Base-by-base conservation (phyloP, 78 protist species). In the Polysphondylium violaceum region DNA sequence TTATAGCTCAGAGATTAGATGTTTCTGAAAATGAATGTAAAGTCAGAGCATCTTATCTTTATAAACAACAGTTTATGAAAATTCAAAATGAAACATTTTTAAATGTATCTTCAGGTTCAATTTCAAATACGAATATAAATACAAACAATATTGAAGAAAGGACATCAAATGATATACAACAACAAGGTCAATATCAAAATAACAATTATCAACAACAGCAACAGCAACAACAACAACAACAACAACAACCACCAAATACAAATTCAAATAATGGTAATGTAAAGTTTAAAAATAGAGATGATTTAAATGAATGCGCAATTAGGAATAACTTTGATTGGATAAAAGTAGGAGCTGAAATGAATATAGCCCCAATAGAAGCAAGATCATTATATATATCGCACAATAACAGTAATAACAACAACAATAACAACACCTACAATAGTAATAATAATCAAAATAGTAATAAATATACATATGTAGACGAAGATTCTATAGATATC, bases 61-160 rank as follows among this genome's bases (percentile, higher is more conserved):
- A 68, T 25, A 68, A 68, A 43, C 75, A 68, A 68, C 75, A 68
- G 35, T 68, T 68, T 68, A 41, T 68, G 14, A 68, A 68, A 41
- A 41, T 68, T 41, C 75, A 68, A 68, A 68, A 43, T 23, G 75
- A 68, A 25, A 25, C 75, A 9, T 41, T 68, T 25, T 25, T 64
- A 64, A 64, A 64, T 16, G n/a, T n/a, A n/a, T n/a, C n/a, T n/a
- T n/a, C n/a, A n/a, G n/a, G 23, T 47, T 47, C 53, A 47, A 41
- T 38, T 6, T 41, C 75, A 11, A 27, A 14, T 27, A 47, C 50
- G 36, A 41, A 68, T 68, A 25, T 16, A 31, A 40, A 67, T 67
- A 25, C 21, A 25, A 68, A 68, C n/a, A 68, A 25, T 68, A 68
- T 19, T 68, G 25, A 41, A 0, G 35, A 31, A n/a, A 67, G 40